Percentiles rank a stretch among this genome's conserved stretches.
These are phyloP conservation scores for Glebionis coronaria DNA, from an alignment of 129 eudicot genomes.

Conservation along the genomic window DNA sequence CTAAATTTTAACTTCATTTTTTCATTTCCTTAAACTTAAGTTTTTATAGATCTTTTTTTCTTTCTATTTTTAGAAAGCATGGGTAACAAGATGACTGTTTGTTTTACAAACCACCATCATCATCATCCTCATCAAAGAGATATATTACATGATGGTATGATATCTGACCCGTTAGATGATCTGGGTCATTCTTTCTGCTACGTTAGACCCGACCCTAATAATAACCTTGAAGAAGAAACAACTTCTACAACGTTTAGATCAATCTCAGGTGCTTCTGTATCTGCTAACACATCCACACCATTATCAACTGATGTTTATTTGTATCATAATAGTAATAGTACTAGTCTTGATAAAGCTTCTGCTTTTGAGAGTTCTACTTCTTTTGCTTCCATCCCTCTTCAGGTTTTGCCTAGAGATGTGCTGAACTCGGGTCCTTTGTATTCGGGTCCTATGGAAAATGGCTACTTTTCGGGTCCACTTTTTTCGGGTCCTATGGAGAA, in stretches of 20 bases:
- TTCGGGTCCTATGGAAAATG: conserved; percentile 61
- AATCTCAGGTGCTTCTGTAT: conserved; percentile 92
- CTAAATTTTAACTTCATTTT: no score
- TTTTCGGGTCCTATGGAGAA: conserved; percentile 55
- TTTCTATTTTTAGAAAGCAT: conserved; percentile 10
- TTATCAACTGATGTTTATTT: conserved; percentile 68
- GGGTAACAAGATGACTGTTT: conserved; percentile 77
- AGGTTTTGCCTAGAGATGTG: conserved; percentile 51
- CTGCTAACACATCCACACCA: conserved; percentile 92
- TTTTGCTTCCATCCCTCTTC: conserved; percentile 69
- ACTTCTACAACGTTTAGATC: conserved; percentile 70
- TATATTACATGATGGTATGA: conserved; percentile 21
- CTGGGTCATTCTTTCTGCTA: conserved; percentile 93
- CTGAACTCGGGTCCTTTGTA: conserved; percentile 52
- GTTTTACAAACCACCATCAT: conserved; percentile 61
- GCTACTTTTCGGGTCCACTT: conserved; percentile 28
- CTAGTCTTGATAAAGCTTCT: conserved; percentile 49
- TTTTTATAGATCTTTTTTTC: no score
- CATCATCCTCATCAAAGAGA: conserved; percentile 41
- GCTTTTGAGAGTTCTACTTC: conserved; percentile 85
- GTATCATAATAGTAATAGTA: conserved; percentile 32
- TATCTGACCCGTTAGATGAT: conserved; percentile 74
- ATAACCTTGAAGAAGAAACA: conserved; percentile 49
- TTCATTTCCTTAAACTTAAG: no score
- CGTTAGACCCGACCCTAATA: conserved; percentile 57